Evolutionary conservation across 1,284 basidiomycete species (phyloP).

Genomic region (Schizophyllum amplum): DNA sequence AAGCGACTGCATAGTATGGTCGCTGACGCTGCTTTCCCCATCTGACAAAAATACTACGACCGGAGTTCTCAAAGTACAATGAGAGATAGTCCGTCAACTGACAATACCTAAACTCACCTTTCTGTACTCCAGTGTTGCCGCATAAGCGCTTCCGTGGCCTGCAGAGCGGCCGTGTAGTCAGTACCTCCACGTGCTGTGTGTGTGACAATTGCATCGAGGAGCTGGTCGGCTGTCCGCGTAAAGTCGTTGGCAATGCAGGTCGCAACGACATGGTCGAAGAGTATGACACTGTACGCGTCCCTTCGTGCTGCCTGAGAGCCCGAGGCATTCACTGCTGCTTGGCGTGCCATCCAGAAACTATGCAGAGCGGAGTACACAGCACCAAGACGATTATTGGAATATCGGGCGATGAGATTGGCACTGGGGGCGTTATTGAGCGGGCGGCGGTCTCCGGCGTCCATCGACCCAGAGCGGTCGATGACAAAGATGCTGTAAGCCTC

Average conservation of each 20-base stretch:
- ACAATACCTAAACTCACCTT: conserved; percentile 25
- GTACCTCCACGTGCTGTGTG: conserved; percentile 33
- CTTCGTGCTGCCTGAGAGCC: conserved; percentile 24
- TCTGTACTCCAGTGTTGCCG: conserved; percentile 46
- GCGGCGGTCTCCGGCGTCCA: conserved; percentile 30
- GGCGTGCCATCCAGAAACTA: conserved; percentile 47
- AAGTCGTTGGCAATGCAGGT: conserved; percentile 39
- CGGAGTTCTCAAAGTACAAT: conserved; percentile 36
- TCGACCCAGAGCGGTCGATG: conserved; percentile 50
- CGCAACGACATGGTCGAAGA: conserved; percentile 32
- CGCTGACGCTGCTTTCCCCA: conserved; percentile 37
- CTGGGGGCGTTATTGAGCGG: conserved; percentile 40
- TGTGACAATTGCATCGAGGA: conserved; percentile 33
- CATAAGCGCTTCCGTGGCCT: conserved; percentile 31
- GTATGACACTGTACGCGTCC: conserved; percentile 50
- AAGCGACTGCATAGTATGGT: conserved; percentile 35
- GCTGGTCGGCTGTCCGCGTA: conserved; percentile 34
- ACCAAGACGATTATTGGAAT: conserved; percentile 43
- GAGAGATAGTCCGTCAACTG: no score
- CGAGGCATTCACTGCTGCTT: conserved; percentile 25
- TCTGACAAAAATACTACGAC: conserved; percentile 62
- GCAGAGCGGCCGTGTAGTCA: conserved; percentile 37
- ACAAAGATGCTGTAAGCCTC: conserved; percentile 19
- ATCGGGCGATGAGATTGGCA: conserved; percentile 27
- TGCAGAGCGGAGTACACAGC: conserved; percentile 49